These are phyloP conservation scores for Thelonectria blattea DNA, from an alignment of 2,329 filamentous ascomycete species.

Conservation along the genomic window DNA sequence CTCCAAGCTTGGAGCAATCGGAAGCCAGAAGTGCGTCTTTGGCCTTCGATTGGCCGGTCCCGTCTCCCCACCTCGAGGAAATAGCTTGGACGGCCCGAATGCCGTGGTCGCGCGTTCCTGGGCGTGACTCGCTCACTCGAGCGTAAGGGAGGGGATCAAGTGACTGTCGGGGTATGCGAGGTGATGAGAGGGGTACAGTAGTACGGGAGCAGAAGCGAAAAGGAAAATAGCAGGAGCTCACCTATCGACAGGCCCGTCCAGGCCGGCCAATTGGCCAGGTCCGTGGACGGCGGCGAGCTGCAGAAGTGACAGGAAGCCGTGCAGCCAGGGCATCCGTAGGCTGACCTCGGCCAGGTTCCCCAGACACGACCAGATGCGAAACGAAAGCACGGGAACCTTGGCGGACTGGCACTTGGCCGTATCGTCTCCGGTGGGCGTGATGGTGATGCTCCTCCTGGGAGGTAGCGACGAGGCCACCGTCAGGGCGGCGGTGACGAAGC, in stretches of 20 bases:
- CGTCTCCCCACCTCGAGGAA: slow-evolving; percentile 24
- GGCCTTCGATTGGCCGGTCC: slow-evolving; percentile 49
- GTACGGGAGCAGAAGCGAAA: slow-evolving; percentile 37
- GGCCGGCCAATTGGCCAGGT: slow-evolving; percentile 75
- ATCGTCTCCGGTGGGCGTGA: slow-evolving; percentile 20
- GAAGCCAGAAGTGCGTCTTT: slow-evolving; percentile 46
- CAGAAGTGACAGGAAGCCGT: slow-evolving; percentile 74
- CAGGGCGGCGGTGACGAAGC: slow-evolving; percentile 68
- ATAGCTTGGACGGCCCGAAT: slow-evolving; percentile 31
- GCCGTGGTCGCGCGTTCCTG: slow-evolving; percentile 12
- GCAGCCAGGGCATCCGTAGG: slow-evolving; percentile 88
- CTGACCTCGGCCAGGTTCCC: slow-evolving; percentile 76
- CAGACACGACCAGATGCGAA: slow-evolving; percentile 77
- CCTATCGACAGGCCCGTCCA: slow-evolving; percentile 86
- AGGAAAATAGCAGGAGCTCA: slow-evolving; percentile 59
- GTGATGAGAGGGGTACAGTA: slow-evolving; percentile 45
- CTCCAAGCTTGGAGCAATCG: slow-evolving; percentile 54
- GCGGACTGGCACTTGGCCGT: slow-evolving; percentile 28
- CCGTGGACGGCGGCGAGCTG: slow-evolving; percentile 77
- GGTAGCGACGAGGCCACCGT: slow-evolving; percentile 72
- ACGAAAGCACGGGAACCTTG: slow-evolving; percentile 73
- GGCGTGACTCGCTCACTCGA: slow-evolving; percentile 46
- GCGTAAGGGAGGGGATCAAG: slow-evolving; percentile 45
- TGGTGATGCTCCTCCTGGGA: slow-evolving; percentile 47
- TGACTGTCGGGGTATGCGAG: slow-evolving; percentile 55